Evolutionary conservation across 2,329 filamentous ascomycete species (phyloP).

Genomic region (Monilinia aucupariae): DNA sequence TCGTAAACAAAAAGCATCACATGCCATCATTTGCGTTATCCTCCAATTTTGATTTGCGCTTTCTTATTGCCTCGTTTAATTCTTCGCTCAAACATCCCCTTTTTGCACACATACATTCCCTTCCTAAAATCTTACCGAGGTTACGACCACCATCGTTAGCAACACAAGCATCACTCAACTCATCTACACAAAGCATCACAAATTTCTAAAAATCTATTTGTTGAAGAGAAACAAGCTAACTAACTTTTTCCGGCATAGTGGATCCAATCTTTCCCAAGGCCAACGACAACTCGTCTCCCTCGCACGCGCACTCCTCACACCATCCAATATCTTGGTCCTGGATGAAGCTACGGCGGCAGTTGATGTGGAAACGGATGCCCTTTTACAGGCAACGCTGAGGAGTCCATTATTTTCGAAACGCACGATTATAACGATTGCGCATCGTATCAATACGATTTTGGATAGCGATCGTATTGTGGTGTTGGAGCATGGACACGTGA

Average conservation of each 20-base stretch:
- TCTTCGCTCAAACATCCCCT: not conserved
- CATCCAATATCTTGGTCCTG: slow-evolving; percentile 92
- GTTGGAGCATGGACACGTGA: slow-evolving; percentile 81
- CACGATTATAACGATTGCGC: slow-evolving; percentile 97
- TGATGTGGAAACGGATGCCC: slow-evolving; percentile 62
- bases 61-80: slow-evolving; percentile 4
- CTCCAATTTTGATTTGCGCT: slow-evolving; percentile 1
- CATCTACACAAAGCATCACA: not conserved
- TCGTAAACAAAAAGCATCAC: slow-evolving; percentile 11
- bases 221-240: slow-evolving; percentile 13
- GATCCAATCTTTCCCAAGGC: slow-evolving; percentile 90
- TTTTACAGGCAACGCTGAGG: slow-evolving; percentile 59
- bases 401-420: slow-evolving; percentile 73
- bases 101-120: not conserved
- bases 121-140: not conserved
- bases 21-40: slow-evolving; percentile 12
- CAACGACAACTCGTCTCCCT: slow-evolving; percentile 92
- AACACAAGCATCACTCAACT: not conserved
- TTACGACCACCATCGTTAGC: not conserved
- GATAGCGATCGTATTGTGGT: slow-evolving; percentile 87
- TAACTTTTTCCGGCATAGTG: slow-evolving; percentile 40
- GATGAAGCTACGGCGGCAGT: slow-evolving; percentile 89
- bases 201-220: not conserved
- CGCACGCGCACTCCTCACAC: slow-evolving; percentile 86
- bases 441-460: slow-evolving; percentile 96